These are phyloP conservation scores for Fusarium guadeloupense DNA, from an alignment of 2,329 filamentous ascomycete genomes.

Conservation along the genomic window DNA sequence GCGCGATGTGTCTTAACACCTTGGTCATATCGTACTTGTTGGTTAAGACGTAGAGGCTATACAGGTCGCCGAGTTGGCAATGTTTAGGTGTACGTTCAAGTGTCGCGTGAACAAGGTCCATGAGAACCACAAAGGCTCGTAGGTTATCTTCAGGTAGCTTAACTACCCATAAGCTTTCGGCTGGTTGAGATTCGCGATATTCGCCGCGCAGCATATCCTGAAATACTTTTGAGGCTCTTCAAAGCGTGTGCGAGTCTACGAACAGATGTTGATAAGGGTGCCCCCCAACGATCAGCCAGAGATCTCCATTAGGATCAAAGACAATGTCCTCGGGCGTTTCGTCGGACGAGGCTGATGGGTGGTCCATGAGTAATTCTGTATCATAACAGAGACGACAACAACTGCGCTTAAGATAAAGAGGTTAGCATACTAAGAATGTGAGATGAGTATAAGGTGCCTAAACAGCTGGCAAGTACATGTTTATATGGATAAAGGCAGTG, in stretches of 20 bases:
- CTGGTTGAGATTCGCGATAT: neutral
- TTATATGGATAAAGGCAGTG: too few species aligned
- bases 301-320: neutral
- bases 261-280: neutral
- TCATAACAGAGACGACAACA: too few species aligned
- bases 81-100: neutral
- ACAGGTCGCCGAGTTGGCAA: neutral
- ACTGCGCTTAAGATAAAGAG: too few species aligned
- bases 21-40: conserved; percentile 6
- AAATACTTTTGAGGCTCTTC: neutral
- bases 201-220: neutral
- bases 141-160: neutral
- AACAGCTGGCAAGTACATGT: too few species aligned
- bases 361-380: neutral
- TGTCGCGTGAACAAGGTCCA: neutral
- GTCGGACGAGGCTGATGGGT: neutral
- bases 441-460: too few species aligned
- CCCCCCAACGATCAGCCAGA: neutral
- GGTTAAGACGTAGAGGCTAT: neutral
- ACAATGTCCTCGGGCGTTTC: neutral
- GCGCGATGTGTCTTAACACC: neutral
- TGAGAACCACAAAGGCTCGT: neutral
- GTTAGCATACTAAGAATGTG: too few species aligned
- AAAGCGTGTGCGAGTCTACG: neutral
- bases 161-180: neutral